Conservation (phyloP, 305 asterid genomes). For the Lippia alba region DNA sequence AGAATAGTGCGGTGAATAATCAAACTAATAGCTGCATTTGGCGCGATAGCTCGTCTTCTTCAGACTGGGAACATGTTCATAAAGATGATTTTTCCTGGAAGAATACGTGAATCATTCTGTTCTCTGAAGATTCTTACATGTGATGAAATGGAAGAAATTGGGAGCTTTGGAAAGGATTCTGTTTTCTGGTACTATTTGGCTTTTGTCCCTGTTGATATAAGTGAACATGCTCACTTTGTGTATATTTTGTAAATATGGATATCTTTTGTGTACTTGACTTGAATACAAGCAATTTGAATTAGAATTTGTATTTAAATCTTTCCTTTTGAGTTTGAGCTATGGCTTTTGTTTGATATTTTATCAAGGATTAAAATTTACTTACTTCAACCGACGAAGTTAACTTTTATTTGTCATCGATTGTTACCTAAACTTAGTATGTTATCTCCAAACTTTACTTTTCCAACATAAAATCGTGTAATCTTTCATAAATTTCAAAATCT, state of each 20-base stretch:
- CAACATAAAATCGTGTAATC: too few species aligned
- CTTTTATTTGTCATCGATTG: too few species aligned
- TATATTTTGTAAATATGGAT: constrained; percentile 14
- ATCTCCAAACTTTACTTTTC: too few species aligned
- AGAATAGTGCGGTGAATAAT: constrained; percentile 36
- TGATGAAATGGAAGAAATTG: too few species aligned
- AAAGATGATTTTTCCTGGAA: constrained; percentile 74
- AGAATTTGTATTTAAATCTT: not conserved
- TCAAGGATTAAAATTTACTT: too few species aligned
- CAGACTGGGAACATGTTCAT: constrained; percentile 91
- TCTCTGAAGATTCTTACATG: not conserved
- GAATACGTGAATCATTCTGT: constrained; percentile 28
- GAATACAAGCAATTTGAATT: not conserved
- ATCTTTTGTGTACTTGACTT: not conserved
- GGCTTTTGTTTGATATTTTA: too few species aligned
- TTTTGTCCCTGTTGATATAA: too few species aligned
- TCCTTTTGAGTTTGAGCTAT: too few species aligned
- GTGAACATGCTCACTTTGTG: constrained; percentile 11
- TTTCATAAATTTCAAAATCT: too few species aligned
- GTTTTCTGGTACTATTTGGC: too few species aligned
- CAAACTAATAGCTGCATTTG: constrained; percentile 32
- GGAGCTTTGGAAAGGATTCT: not conserved
- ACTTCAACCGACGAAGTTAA: too few species aligned
- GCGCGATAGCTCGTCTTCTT: constrained; percentile 58
- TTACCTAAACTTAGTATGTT: too few species aligned